Evolutionary conservation across 352 stramenopile genomes (phyloP).

Genomic region (Pythium rhizo-oryzae): DNA sequence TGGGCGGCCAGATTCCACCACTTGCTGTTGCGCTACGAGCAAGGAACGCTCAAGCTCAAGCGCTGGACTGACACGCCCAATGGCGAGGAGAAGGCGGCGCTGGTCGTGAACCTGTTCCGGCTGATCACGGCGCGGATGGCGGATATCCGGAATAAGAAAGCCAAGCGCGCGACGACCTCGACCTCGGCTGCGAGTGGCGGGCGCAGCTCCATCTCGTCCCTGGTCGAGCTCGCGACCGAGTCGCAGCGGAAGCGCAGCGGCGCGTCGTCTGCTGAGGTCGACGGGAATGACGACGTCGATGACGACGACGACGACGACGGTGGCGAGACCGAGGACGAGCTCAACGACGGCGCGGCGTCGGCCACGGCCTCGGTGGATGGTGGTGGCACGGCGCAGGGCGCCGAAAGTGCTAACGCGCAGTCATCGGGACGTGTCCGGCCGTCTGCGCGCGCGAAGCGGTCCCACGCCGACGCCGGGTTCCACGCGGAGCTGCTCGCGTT

Average conservation of each 20-base stretch:
- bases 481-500: slow-evolving; percentile 33
- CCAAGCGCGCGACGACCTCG: slow-evolving; percentile 15
- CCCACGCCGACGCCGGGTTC: slow-evolving; percentile 10
- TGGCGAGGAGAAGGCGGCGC: slow-evolving; percentile 27
- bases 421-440: background rate
- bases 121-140: slow-evolving; percentile 30
- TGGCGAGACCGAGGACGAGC: slow-evolving; percentile 1
- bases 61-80: slow-evolving; percentile 31
- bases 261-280: background rate
- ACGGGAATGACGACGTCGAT: slow-evolving; percentile 10
- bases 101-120: slow-evolving; percentile 34
- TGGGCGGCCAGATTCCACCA: slow-evolving; percentile 36
- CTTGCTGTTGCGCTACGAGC: slow-evolving; percentile 38
- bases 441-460: background rate
- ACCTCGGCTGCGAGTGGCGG: background rate
- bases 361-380: background rate
- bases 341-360: background rate
- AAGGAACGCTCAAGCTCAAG: slow-evolving; percentile 40
- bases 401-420: background rate
- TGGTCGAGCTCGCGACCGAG: slow-evolving; percentile 9
- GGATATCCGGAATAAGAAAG: slow-evolving; percentile 23
- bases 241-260: slow-evolving; percentile 13
- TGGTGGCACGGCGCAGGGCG: too few species aligned
- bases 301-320: slow-evolving; percentile 7
- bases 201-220: slow-evolving; percentile 20